Percentiles rank a stretch among this genome's conserved stretches.
Conservation (phyloP, 768 basidiomycete species). For the Auriculariales sp. region DNA sequence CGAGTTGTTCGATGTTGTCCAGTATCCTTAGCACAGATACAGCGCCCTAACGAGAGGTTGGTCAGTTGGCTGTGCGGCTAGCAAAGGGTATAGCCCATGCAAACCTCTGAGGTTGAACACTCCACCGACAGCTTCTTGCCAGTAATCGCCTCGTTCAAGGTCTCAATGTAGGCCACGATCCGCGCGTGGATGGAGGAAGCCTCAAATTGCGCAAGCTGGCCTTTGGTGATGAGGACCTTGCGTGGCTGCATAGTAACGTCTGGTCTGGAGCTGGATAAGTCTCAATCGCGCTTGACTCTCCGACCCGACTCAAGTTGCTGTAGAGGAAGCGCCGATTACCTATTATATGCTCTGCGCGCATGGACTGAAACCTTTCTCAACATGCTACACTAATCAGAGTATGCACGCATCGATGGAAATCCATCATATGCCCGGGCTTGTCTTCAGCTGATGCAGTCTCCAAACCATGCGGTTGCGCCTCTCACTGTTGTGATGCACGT, state of each 20-base stretch:
- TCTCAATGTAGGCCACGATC: constrained; percentile 55
- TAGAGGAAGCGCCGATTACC: no score
- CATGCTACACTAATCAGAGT: no score
- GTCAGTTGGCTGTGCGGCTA: no score
- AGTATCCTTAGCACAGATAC: constrained; percentile 47
- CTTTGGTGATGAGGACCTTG: constrained; percentile 63
- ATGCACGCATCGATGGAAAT: no score
- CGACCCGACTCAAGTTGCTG: neutral
- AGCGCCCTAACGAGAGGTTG: constrained; percentile 48
- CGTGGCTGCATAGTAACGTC: constrained; percentile 34
- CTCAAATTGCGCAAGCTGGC: constrained; percentile 75
- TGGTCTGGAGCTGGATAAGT: neutral
- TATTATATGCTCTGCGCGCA: no score
- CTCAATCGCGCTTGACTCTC: neutral
- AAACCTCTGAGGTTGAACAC: constrained; percentile 43
- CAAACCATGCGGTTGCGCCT: no score
- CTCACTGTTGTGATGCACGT: no score
- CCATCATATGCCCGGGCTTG: no score
- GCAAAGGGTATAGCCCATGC: no score
- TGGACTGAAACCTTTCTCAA: no score
- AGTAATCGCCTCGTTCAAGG: constrained; percentile 60
- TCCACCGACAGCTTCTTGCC: constrained; percentile 63
- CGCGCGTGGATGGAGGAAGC: constrained; percentile 51
- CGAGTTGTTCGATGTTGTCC: constrained; percentile 49
- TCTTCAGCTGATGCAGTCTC: no score